Conservation (phyloP, 352 stramenopile species). For the Phytophthora uliginosa region DNA sequence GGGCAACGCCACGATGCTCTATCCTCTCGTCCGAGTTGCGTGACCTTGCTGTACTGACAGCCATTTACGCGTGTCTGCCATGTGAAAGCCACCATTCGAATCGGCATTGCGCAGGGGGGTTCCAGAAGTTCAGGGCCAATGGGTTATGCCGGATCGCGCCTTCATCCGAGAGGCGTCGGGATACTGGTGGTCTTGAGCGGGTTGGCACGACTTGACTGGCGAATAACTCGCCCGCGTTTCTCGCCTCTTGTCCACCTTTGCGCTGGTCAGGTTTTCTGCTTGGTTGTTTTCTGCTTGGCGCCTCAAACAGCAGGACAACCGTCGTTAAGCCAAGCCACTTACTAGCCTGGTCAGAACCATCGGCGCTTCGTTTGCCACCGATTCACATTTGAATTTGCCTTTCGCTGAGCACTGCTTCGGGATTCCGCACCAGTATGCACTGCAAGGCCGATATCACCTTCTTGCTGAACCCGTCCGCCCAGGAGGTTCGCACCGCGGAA, state of each 20-base stretch:
- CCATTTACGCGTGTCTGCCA: constrained; percentile 24
- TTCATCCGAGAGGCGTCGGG: constrained; percentile 5
- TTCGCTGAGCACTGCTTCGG: constrained; percentile 2
- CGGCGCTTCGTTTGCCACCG: not conserved
- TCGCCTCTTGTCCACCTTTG: constrained; percentile 4
- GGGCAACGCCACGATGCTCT: constrained; percentile 7
- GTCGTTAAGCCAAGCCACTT: not conserved
- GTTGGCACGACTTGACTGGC: constrained; percentile 6
- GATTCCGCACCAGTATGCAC: constrained; percentile 25
- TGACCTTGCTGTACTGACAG: constrained; percentile 14
- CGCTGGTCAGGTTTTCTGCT: constrained; percentile 21
- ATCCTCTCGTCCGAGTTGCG: constrained; percentile 12
- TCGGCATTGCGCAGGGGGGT: not conserved
- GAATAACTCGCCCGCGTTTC: constrained; percentile 16
- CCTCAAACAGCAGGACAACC: constrained; percentile 3
- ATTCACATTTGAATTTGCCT: constrained; percentile 24
- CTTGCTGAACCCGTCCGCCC: constrained; percentile 38
- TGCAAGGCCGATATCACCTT: constrained; percentile 50
- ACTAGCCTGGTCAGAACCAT: not conserved
- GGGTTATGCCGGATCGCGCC: constrained; percentile 17
- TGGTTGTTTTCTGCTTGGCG: constrained; percentile 17
- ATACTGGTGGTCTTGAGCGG: not conserved
- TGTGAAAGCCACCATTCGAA: not conserved
- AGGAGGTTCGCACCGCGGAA: not conserved
- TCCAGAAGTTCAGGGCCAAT: constrained; percentile 11